These are phyloP conservation scores for Aspergillus novofumigatus DNA, from an alignment of 2,329 filamentous ascomycete genomes.

Conservation along the genomic window DNA sequence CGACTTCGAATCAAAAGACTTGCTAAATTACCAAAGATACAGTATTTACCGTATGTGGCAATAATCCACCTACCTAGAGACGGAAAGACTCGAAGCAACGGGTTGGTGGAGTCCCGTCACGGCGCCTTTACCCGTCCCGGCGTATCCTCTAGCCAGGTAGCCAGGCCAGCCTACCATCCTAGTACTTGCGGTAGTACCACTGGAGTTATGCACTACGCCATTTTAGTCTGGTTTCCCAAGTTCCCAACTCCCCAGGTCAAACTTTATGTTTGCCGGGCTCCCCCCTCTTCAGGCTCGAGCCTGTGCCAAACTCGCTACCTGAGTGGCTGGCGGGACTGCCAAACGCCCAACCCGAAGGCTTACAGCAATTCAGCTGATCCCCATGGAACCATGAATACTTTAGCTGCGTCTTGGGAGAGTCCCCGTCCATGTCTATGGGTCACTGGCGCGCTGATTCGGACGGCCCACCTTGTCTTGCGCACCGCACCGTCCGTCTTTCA, in stretches of 20 bases:
- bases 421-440: constrained; percentile 37
- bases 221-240: not conserved
- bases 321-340: constrained; percentile 11
- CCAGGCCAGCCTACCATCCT: not conserved
- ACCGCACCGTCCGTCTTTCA: constrained; percentile 16
- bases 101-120: constrained; percentile 21
- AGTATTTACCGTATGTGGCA: not conserved
- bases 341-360: constrained; percentile 19
- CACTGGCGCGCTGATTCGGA: constrained; percentile 23
- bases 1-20: not conserved
- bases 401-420: constrained; percentile 24
- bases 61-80: constrained; percentile 2
- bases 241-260: not conserved
- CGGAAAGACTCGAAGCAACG: constrained; percentile 14
- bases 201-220: not conserved
- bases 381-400: constrained; percentile 22
- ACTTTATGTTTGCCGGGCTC: constrained; percentile 11
- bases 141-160: constrained; percentile 11
- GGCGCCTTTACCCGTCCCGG: constrained; percentile 26
- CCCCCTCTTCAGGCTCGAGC: constrained; percentile 14
- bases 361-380: constrained; percentile 30
- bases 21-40: not conserved
- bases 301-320: constrained; percentile 6
- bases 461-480: constrained; percentile 14
- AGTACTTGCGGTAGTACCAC: not conserved